A percentile compares a stretch with the other conserved stretches of the same genome.
Evolutionary conservation across 805 yeast species (phyloP).

Genomic region (Candida piceae): DNA sequence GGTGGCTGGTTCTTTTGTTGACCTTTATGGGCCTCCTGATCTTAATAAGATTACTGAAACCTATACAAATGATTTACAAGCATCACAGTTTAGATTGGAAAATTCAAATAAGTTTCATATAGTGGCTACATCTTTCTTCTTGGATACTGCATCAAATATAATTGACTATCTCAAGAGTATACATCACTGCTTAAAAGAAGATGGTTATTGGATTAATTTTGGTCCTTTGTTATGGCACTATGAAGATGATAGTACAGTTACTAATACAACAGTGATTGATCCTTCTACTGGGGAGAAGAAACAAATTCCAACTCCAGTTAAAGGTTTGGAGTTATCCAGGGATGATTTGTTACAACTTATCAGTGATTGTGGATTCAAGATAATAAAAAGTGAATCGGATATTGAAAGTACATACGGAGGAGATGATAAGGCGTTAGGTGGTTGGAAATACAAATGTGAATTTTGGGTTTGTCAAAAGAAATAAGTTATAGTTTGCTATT

Average conservation of each 20-base stretch:
- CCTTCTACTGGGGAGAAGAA: conserved; percentile 19
- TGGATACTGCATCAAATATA: conserved; percentile 60
- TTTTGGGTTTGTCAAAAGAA: conserved; percentile 57
- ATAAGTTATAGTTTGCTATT: not conserved
- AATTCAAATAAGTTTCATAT: conserved; percentile 39
- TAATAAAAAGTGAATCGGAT: conserved; percentile 39
- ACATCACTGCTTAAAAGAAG: conserved; percentile 36
- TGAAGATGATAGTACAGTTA: conserved; percentile 42
- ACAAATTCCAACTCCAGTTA: conserved; percentile 31
- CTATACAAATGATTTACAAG: conserved; percentile 33
- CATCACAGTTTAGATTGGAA: conserved; percentile 36
- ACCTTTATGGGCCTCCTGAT: conserved; percentile 52
- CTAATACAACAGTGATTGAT: conserved; percentile 18
- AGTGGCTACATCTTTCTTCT: conserved; percentile 51
- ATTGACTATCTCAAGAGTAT: conserved; percentile 52
- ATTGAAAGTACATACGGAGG: conserved; percentile 50
- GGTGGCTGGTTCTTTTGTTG: conserved; percentile 69
- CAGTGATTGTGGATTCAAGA: conserved; percentile 44
- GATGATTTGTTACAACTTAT: conserved; percentile 50
- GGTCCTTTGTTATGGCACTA: conserved; percentile 74
- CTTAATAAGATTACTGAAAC: conserved; percentile 29
- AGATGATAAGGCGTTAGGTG: conserved; percentile 46
- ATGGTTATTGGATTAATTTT: conserved; percentile 58
- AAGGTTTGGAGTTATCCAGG: conserved; percentile 55
- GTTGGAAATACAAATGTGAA: conserved; percentile 56